phyloP scores from a whole-genome alignment of 495 filamentous ascomycete species.

The Penicillium goetzii region DNA sequence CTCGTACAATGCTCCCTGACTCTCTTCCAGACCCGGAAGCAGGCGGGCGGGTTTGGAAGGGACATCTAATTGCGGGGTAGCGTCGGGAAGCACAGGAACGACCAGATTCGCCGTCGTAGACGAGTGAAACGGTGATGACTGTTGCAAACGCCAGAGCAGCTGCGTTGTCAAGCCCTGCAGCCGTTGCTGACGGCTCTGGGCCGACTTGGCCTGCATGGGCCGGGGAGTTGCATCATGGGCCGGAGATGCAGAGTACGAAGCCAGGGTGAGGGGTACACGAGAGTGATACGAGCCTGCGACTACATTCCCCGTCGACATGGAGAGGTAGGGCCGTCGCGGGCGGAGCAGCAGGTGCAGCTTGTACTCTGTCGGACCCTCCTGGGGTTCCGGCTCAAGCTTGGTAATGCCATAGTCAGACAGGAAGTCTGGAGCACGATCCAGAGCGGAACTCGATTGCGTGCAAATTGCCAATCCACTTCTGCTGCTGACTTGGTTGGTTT shows the following conservation, averaged over 20 bases:
- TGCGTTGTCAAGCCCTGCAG: slow-evolving; percentile 93
- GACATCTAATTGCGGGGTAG: slow-evolving; percentile 53
- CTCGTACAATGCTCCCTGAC: slow-evolving; percentile 90
- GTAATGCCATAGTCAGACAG: slow-evolving; percentile 72
- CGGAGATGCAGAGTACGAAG: slow-evolving; percentile 30
- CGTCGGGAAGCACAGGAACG: slow-evolving; percentile 71
- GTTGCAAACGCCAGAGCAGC: slow-evolving; percentile 90
- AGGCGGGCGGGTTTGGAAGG: slow-evolving; percentile 64
- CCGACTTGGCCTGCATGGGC: slow-evolving; percentile 36
- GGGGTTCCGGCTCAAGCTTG: slow-evolving; percentile 85
- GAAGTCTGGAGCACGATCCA: slow-evolving; percentile 46
- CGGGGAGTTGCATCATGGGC: slow-evolving; percentile 31
- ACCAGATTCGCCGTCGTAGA: slow-evolving; percentile 72
- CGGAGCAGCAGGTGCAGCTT: slow-evolving; percentile 91
- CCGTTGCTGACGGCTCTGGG: slow-evolving; percentile 71
- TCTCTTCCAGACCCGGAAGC: slow-evolving; percentile 85
- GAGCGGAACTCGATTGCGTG: slow-evolving; percentile 31
- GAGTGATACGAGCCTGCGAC: slow-evolving; percentile 64
- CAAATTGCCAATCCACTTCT: slow-evolving; percentile 31
- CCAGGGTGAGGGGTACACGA: slow-evolving; percentile 32
- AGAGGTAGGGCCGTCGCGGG: slow-evolving; percentile 71
- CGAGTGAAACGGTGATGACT: slow-evolving; percentile 88
- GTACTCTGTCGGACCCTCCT: slow-evolving; percentile 93
- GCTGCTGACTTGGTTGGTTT: slow-evolving; percentile 15
- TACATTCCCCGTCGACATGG: slow-evolving; percentile 62